phyloP scores from a whole-genome alignment of 352 stramenopile genomes.

The Pythium biforme region DNA sequence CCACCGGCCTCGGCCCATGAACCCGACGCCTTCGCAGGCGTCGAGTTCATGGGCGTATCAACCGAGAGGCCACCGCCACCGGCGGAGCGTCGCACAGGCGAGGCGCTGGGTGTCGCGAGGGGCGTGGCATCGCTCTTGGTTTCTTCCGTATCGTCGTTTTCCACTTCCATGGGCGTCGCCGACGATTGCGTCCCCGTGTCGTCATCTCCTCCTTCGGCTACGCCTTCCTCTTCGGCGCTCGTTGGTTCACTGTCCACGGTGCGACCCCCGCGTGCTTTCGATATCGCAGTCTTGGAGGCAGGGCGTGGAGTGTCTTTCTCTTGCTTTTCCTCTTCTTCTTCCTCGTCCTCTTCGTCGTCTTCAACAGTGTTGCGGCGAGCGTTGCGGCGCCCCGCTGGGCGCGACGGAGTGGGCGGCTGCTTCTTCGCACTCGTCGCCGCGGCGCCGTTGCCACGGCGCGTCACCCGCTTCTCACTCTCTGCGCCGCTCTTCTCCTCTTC shows the following conservation, averaged over 20 bases:
- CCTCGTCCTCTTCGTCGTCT: slow-evolving; percentile 18
- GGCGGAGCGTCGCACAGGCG: slow-evolving; percentile 16
- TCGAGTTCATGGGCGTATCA: slow-evolving; percentile 52
- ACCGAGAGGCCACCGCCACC: slow-evolving; percentile 42
- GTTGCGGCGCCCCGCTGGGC: not conserved
- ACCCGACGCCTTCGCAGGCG: slow-evolving; percentile 33
- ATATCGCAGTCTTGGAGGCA: slow-evolving; percentile 14
- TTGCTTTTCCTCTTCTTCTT: slow-evolving; percentile 31
- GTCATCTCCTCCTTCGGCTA: slow-evolving; percentile 8
- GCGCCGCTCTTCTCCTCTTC: slow-evolving; percentile 10
- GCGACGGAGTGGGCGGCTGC: not conserved
- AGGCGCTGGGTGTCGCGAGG: slow-evolving; percentile 19
- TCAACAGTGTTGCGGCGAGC: slow-evolving; percentile 19
- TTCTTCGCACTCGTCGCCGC: slow-evolving; percentile 5
- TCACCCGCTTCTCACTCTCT: slow-evolving; percentile 14
- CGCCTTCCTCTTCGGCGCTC: slow-evolving; percentile 28
- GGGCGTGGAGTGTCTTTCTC: slow-evolving; percentile 29
- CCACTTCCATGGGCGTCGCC: slow-evolving; percentile 23
- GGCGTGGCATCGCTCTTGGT: slow-evolving; percentile 30
- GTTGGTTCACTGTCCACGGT: not conserved
- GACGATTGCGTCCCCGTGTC: slow-evolving; percentile 18
- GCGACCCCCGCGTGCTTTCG: not conserved
- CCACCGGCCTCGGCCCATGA: slow-evolving; percentile 16
- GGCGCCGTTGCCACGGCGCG: slow-evolving; percentile 9
- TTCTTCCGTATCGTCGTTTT: slow-evolving; percentile 26